Conservation (phyloP, 345 rosid genomes). For the Salix suchowensis region DNA sequence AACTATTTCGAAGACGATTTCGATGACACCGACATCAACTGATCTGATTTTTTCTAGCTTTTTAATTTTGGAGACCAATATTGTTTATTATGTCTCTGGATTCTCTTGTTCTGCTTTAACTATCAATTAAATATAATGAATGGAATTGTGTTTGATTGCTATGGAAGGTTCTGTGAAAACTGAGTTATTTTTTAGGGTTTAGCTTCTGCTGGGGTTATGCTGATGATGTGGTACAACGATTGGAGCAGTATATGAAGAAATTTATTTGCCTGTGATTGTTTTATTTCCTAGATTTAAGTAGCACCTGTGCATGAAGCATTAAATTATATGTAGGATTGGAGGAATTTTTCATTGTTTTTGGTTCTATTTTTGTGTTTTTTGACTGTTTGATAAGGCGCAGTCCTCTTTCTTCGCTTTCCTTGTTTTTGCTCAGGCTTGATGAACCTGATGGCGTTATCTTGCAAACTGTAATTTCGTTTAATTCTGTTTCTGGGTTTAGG, state of each 20-base stretch:
- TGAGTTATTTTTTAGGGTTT: not conserved
- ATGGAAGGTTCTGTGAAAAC: not conserved
- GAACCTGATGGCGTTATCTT: not conserved
- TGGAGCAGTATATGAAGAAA: not conserved
- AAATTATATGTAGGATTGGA: no score
- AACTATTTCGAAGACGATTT: slow-evolving; percentile 83
- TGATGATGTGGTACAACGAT: not conserved
- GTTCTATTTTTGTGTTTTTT: no score
- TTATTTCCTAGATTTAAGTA: not conserved
- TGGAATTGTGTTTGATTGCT: not conserved
- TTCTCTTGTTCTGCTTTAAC: not conserved
- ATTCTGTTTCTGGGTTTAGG: not conserved
- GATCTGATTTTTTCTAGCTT: slow-evolving; percentile 4
- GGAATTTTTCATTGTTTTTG: no score
- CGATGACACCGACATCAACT: slow-evolving; percentile 82
- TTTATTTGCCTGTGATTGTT: no score
- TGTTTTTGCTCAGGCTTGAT: not conserved
- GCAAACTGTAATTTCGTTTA: not conserved
- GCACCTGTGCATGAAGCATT: no score
- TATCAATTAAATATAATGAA: no score
- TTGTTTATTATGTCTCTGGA: no score
- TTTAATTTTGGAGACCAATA: not conserved
- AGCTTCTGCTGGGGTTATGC: not conserved
- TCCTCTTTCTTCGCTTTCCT: not conserved
- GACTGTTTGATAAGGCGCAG: no score